Base-by-base conservation (phyloP, 2,329 filamentous ascomycete species). In the Tolypocladium paradoxum region DNA sequence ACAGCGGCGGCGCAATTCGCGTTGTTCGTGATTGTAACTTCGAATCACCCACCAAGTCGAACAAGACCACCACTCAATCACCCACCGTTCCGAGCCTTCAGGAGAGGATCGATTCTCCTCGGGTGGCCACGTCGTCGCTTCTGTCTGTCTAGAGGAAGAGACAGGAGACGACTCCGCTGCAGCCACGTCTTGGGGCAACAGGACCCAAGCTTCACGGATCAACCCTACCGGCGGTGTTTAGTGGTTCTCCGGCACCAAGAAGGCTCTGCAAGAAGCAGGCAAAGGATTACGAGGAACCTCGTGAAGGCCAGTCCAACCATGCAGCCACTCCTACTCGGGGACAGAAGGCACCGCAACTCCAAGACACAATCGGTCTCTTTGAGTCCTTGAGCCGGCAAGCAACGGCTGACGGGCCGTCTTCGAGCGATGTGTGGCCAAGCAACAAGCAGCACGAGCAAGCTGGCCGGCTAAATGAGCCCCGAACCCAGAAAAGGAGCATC, bases 341-440 rank as follows among this genome's bases (percentile, higher is more conserved):
- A 2, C 20, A 11, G 16, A 18, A 50, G 22, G n/a, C 38, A 14
- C 14, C 49, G 27, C 49, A 16, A 12, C 54, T 57, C 4, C 62
- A 58, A 47, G 60, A 67, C n/a, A 65, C 58, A 38, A 67, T 68
- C 24, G 56, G 59, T 4, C 54, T 67, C 9, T 68, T 66, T 49
- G 65, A 68, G 45, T 61, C 60, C 18, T 51, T 68, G 36, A 59
- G 56, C 24, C 54, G 33, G 7, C 54, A 54, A 37, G 24, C 11
- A 35, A 33, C 35, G 9, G 22, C 29, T 16, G 29, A 40, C 24
- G 6, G 20, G 48, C 20, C 48, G 47, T 22, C 38, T 18, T n/a
- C 22, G 14, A 38, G 29, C 18, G 22, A 11, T 3, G 18, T 9
- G 3, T 16, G 12, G 20, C 6, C 16, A 12, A 36, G 9, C 33